Percentiles rank a stretch among this genome's conserved stretches.
phyloP scores from a whole-genome alignment of 2,329 filamentous ascomycete species.

The Cadophora luteo-olivacea region DNA sequence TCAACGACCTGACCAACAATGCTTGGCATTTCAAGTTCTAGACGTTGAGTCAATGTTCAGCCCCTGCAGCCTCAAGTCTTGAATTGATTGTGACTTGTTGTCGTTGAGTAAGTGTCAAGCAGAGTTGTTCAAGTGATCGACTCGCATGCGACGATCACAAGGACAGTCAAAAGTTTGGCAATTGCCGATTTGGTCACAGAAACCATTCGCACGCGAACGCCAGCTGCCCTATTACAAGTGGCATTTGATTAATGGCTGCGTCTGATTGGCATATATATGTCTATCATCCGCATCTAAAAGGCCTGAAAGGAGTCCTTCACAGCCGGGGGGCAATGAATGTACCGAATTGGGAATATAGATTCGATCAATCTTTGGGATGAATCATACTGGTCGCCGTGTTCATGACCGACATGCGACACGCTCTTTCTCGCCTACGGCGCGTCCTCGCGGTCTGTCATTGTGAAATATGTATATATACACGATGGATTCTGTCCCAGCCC shows the following conservation, averaged over 20 bases:
- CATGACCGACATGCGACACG: background rate
- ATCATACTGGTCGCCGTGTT: background rate
- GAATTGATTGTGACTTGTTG: background rate
- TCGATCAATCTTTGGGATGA: background rate
- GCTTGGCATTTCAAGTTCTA: background rate
- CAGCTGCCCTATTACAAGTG: background rate
- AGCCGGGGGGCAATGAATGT: background rate
- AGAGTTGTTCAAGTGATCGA: background rate
- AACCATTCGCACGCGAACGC: background rate
- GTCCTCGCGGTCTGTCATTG: background rate
- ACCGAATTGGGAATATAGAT: background rate
- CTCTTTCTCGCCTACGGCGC: background rate
- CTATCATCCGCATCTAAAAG: background rate
- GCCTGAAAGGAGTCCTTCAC: too few relatives aligned
- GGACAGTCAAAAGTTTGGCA: background rate
- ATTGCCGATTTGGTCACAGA: background rate
- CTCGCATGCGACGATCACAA: background rate
- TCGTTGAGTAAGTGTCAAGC: background rate
- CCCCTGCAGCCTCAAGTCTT: background rate
- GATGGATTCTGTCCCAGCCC: background rate
- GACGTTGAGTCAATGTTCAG: background rate
- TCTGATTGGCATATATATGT: background rate
- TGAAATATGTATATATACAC: background rate
- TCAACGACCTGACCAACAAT: background rate
- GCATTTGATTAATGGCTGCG: background rate